Evolutionary conservation across 805 yeast species (phyloP).

Genomic region (Myxozyma vanderwaltii): DNA sequence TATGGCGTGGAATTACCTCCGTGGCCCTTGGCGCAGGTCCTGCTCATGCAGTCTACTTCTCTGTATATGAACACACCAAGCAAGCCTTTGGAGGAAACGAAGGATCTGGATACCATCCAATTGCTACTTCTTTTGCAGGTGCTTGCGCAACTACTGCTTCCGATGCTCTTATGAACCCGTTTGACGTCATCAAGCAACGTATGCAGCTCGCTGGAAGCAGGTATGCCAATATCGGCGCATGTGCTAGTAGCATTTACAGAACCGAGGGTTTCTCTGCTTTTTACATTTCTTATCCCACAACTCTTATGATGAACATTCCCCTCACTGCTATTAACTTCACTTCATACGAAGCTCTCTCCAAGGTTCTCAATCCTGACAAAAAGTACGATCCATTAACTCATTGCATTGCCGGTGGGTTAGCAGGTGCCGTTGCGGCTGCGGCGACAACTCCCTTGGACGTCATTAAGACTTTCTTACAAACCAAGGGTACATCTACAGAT

Average conservation of each 20-base stretch:
- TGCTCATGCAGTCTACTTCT: conserved; percentile 94
- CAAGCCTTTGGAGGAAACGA: conserved; percentile 49
- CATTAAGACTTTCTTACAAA: conserved; percentile 87
- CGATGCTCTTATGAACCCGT: conserved; percentile 97
- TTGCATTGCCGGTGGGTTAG: conserved; percentile 88
- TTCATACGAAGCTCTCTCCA: conserved; percentile 82
- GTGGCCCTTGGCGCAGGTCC: conserved; percentile 98
- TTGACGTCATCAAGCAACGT: conserved; percentile 91
- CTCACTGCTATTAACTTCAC: conserved; percentile 94
- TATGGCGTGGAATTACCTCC: conserved; percentile 93
- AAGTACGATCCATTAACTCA: conserved; percentile 86
- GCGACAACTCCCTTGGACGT: conserved; percentile 94
- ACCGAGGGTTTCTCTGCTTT: conserved; percentile 65
- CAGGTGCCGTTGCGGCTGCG: conserved; percentile 96
- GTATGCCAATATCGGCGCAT: conserved; percentile 36
- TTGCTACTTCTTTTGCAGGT: conserved; percentile 85
- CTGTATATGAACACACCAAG: conserved; percentile 86
- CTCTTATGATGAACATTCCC: conserved; percentile 87
- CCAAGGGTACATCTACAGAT: conserved; percentile 52
- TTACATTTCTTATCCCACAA: conserved; percentile 91
- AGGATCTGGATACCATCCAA: conserved; percentile 62
- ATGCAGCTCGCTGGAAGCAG: conserved; percentile 64
- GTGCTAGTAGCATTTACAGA: conserved; percentile 41
- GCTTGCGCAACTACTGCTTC: conserved; percentile 89
- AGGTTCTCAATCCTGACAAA: conserved; percentile 70